A percentile compares a stretch with the other conserved stretches of the same genome.
Conservation (phyloP, 2,329 filamentous ascomycete genomes). For the Phoma sp. region DNA sequence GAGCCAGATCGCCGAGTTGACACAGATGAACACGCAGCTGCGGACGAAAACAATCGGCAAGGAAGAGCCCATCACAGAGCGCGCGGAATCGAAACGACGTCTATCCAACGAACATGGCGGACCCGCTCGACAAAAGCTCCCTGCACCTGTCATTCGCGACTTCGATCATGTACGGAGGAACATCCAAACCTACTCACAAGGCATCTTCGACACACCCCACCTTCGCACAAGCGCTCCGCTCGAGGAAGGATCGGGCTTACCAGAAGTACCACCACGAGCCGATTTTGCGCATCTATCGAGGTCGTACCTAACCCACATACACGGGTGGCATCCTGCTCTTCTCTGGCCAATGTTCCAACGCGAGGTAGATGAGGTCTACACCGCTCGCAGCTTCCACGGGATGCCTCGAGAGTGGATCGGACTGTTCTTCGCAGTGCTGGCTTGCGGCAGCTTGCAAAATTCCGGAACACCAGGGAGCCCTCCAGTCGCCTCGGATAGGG, state of each 20-base stretch:
- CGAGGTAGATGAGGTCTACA: slow-evolving; percentile 80
- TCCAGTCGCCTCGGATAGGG: slow-evolving; percentile 61
- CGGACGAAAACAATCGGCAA: slow-evolving; percentile 67
- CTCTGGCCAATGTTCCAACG: slow-evolving; percentile 86
- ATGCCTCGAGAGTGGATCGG: slow-evolving; percentile 76
- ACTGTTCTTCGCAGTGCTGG: slow-evolving; percentile 82
- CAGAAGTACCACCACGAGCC: slow-evolving; percentile 73
- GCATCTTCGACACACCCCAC: slow-evolving; percentile 80
- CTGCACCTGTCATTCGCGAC: slow-evolving; percentile 69
- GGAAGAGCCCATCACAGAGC: slow-evolving; percentile 54
- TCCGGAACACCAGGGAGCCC: slow-evolving; percentile 63
- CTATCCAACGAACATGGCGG: slow-evolving; percentile 39
- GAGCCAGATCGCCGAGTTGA: slow-evolving; percentile 82
- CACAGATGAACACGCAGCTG: slow-evolving; percentile 79
- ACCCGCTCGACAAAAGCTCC: slow-evolving; percentile 55
- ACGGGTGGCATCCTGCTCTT: slow-evolving; percentile 82
- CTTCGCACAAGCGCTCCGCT: slow-evolving; percentile 60
- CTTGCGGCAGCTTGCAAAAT: slow-evolving; percentile 80
- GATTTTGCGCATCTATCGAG: slow-evolving; percentile 75
- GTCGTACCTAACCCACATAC: slow-evolving; percentile 78
- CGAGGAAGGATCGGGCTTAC: slow-evolving; percentile 57
- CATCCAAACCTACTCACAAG: slow-evolving; percentile 75
- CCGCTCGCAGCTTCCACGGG: slow-evolving; percentile 65
- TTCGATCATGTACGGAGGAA: slow-evolving; percentile 75
- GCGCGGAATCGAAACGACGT: slow-evolving; percentile 53